Conservation (phyloP, 331 rosid genomes). For the Telfairia occidentalis region DNA sequence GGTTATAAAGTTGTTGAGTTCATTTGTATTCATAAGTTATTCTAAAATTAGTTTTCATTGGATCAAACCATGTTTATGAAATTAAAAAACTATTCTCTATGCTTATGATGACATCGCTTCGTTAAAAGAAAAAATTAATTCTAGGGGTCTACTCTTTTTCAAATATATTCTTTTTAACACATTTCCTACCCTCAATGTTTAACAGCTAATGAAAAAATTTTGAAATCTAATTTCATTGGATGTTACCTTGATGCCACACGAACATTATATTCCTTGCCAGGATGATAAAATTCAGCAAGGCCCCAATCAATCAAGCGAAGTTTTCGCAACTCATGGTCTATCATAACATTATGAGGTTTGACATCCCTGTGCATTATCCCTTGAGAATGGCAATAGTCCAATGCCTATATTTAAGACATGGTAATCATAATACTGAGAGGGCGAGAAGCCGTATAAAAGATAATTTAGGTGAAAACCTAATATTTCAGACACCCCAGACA, state of each 20-base stretch:
- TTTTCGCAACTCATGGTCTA: constrained; percentile 85
- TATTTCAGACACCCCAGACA: not conserved
- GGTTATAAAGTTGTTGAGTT: constrained; percentile 1
- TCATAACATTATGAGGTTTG: constrained; percentile 96
- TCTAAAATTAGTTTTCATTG: not conserved
- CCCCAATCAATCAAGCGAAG: constrained; percentile 98
- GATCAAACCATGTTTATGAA: not conserved
- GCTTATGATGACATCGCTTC: not conserved
- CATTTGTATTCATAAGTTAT: too few relatives aligned
- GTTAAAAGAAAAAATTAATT: not conserved
- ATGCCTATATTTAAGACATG: constrained; percentile 48
- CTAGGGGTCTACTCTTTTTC: not conserved
- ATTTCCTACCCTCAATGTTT: not conserved
- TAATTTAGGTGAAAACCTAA: not conserved
- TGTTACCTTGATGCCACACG: constrained; percentile 86
- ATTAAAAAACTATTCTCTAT: not conserved
- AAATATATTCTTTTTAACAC: not conserved
- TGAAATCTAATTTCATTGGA: not conserved
- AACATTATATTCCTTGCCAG: constrained; percentile 89
- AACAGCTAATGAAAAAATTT: not conserved
- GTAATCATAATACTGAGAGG: constrained; percentile 9
- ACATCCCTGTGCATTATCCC: constrained; percentile 97
- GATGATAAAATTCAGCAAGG: constrained; percentile 93
- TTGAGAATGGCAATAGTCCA: constrained; percentile 91
- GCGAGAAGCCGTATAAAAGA: not conserved